Conservation (phyloP, 768 basidiomycete genomes). For the Cubamyces lactineus region DNA sequence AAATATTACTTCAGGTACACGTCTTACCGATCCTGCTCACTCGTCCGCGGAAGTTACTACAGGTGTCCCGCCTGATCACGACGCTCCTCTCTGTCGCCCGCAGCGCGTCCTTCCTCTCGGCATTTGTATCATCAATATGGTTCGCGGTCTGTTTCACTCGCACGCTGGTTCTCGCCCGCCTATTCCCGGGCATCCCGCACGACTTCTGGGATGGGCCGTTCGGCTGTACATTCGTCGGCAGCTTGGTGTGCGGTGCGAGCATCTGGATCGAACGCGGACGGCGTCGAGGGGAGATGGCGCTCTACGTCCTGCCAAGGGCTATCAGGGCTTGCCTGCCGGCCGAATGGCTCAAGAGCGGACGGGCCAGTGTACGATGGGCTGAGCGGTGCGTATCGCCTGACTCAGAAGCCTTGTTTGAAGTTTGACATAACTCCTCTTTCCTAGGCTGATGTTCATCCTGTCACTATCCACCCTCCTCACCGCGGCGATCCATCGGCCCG, state of each 20-base stretch:
- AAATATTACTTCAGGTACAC: constrained; percentile 55
- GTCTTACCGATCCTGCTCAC: constrained; percentile 67
- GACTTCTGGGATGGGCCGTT: constrained; percentile 80
- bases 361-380: constrained; percentile 41
- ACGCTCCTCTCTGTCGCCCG: constrained; percentile 56
- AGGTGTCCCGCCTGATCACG: constrained; percentile 43
- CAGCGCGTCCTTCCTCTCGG: constrained; percentile 72
- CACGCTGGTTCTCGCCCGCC: constrained; percentile 62
- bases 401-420: constrained; percentile 6
- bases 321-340: constrained; percentile 65
- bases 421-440: neutral
- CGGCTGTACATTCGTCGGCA: constrained; percentile 68
- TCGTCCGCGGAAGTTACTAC: constrained; percentile 55
- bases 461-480: constrained; percentile 71
- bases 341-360: constrained; percentile 51
- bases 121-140: constrained; percentile 75
- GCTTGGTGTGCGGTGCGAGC: constrained; percentile 70
- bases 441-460: constrained; percentile 59
- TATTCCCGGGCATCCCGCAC: constrained; percentile 70
- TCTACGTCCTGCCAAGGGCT: constrained; percentile 78
- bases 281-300: constrained; percentile 75
- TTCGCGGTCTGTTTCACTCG: constrained; percentile 70
- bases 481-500: constrained; percentile 60
- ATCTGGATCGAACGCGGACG: constrained; percentile 78
- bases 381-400: constrained; percentile 54